Percentiles rank a stretch among this genome's conserved stretches.
These are phyloP conservation scores for Vitis amurensis DNA, from an alignment of 164 flowering plant species.

Conservation along the genomic window DNA sequence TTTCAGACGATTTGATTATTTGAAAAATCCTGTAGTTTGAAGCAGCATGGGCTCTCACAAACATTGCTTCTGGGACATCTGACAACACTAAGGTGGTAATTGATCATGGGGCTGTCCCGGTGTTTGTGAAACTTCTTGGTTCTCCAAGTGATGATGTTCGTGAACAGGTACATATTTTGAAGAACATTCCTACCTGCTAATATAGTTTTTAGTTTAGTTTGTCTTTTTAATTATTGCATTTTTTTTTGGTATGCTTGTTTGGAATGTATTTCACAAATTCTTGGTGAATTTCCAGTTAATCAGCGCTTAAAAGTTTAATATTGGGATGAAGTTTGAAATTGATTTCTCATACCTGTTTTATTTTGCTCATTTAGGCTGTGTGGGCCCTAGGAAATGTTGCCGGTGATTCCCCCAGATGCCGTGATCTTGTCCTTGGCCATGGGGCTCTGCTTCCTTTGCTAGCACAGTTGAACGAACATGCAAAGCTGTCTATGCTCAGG, in stretches of 20 bases:
- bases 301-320: too few species aligned
- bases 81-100: slow-evolving; percentile 57
- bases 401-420: slow-evolving; percentile 57
- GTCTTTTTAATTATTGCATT: neutral
- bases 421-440: slow-evolving; percentile 51
- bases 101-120: slow-evolving; percentile 58
- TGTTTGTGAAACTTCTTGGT: slow-evolving; percentile 50
- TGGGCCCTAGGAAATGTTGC: slow-evolving; percentile 68
- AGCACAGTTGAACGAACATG: slow-evolving; percentile 44
- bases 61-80: slow-evolving; percentile 60
- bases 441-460: slow-evolving; percentile 49
- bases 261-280: neutral
- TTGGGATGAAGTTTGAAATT: too few species aligned
- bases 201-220: neutral
- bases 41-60: slow-evolving; percentile 60
- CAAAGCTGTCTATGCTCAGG: slow-evolving; percentile 51
- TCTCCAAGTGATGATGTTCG: slow-evolving; percentile 60
- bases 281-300: too few species aligned
- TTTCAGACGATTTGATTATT: neutral
- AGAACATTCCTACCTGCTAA: neutral
- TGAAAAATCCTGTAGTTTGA: slow-evolving; percentile 36
- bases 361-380: slow-evolving; percentile 36
- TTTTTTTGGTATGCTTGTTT: neutral
- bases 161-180: slow-evolving; percentile 41
- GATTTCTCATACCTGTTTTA: neutral